Evolutionary conservation across 2,329 filamentous ascomycete species (phyloP), one percentile per base, ranked within the genome.

Genomic region (Diplodia sapinea): DNA sequence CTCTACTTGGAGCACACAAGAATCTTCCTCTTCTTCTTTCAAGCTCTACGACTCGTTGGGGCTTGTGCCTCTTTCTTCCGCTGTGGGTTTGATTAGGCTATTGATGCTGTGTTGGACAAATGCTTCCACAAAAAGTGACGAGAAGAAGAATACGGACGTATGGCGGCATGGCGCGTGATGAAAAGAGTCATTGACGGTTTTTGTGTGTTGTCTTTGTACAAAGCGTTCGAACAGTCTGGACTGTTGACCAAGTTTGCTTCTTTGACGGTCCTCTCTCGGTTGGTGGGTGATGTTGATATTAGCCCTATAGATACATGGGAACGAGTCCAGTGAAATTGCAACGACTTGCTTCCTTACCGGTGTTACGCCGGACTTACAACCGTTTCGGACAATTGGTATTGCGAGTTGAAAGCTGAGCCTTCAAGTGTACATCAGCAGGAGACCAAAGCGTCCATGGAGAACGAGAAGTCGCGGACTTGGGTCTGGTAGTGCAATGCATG

Each of bases 21-120:
- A 20, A 17, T 33, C 33, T 29, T 40, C 4, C 38, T 29, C 31
- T 8, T 33, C 31, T 40, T 33, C 33, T 54, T 17, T 7, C 15
- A 43, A 13, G 31, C 20, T 50, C 31, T 23, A 31, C 40, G 36
- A 13, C 23, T 51, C 38, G 12, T 6, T 63, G 9, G 43, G 7
- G 12, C 20, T 36, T 9, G 11, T 9, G 8, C 8, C 9, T n/a
- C 43, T 40, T 26, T 2, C 4, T 56, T 3, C n/a, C 54, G 15
- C 23, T 33, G 51, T n/a, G 29, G 17, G 31, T 23, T 29, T 47
- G 36, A 29, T 15, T 62, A 50, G 40, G 57, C 23, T 36, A 50
- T 23, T 43, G 40, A 29, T 50, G 33, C 50, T 62, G 57, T 3
- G 12, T 62, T 62, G 57, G 57, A 31, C 36, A n/a, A 4, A 13